phyloP scores from a whole-genome alignment of 768 basidiomycete species.

The Lactarius deliciosus region DNA sequence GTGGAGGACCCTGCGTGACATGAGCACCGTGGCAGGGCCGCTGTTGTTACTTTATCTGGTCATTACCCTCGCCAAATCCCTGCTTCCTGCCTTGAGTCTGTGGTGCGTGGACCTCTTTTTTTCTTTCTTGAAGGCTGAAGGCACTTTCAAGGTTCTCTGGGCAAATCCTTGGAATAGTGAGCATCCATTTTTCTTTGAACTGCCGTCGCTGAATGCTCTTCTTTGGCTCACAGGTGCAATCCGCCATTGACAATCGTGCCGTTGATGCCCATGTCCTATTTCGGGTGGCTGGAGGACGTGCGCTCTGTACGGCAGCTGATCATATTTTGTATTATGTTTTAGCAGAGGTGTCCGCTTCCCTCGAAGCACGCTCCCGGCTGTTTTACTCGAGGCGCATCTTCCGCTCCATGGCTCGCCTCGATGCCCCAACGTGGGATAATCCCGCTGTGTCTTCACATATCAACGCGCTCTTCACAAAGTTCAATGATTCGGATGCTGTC shows the following conservation, averaged over 20 bases:
- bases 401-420: conserved; percentile 64
- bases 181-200: conserved; percentile 26
- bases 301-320: conserved; percentile 50
- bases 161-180: conserved; percentile 20
- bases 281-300: conserved; percentile 44
- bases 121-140: not conserved
- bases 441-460: conserved; percentile 64
- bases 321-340: conserved; percentile 47
- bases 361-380: conserved; percentile 57
- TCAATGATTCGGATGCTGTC: conserved; percentile 38
- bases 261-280: conserved; percentile 25
- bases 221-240: conserved; percentile 14
- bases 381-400: conserved; percentile 66
- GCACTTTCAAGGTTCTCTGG: conserved; percentile 18
- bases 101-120: conserved; percentile 5
- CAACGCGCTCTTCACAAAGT: conserved; percentile 46
- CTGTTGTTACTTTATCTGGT: conserved; percentile 16
- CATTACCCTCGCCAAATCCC: conserved; percentile 1
- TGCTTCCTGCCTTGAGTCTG: conserved; percentile 17
- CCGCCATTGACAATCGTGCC: conserved; percentile 23
- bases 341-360: conserved; percentile 44
- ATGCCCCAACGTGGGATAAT: conserved; percentile 74
- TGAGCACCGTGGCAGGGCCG: conserved; percentile 11
- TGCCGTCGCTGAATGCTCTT: not conserved
- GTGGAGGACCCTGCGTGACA: conserved; percentile 50